phyloP scores from a whole-genome alignment of 2,329 filamentous ascomycete genomes.

The Thelonectria olida region DNA sequence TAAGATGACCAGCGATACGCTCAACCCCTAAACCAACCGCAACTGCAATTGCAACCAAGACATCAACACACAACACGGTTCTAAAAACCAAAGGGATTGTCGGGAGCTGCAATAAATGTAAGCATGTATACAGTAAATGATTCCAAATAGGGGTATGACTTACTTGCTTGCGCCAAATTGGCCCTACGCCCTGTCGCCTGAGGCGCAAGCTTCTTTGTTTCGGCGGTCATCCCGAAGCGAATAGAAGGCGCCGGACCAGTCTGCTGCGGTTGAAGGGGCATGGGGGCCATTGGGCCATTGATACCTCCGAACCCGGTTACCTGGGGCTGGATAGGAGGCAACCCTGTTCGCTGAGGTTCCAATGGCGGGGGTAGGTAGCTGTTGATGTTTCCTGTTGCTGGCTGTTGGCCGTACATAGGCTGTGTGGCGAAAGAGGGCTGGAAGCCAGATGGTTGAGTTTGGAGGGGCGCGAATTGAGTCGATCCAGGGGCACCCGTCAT shows the following conservation, averaged over 20 bases:
- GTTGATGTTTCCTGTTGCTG: conserved; percentile 59
- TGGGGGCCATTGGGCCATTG: conserved; percentile 53
- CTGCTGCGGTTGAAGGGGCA: conserved; percentile 56
- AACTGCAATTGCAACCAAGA: neutral
- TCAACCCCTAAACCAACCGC: conserved; percentile 17
- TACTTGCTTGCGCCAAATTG: conserved; percentile 94
- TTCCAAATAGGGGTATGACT: conserved; percentile 57
- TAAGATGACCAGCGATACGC: conserved; percentile 4
- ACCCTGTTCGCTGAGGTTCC: conserved; percentile 67
- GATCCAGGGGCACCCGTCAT: conserved; percentile 55
- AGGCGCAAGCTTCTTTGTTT: conserved; percentile 79
- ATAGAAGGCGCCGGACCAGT: conserved; percentile 82
- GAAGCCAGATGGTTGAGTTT: conserved; percentile 73
- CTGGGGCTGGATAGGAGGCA: conserved; percentile 59
- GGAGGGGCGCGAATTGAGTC: conserved; percentile 58
- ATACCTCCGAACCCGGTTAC: conserved; percentile 62
- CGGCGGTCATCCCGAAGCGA: conserved; percentile 81
- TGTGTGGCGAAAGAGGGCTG: conserved; percentile 54
- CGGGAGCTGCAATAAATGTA: conserved; percentile 51
- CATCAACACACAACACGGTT: conserved; percentile 13
- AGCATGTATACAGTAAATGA: conserved; percentile 23
- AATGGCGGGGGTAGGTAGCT: conserved; percentile 66
- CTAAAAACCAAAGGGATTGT: conserved; percentile 65
- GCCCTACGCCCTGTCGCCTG: conserved; percentile 91
- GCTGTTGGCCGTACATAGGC: conserved; percentile 55